These are phyloP conservation scores for Aspergillus flavus DNA, from an alignment of 2,329 filamentous ascomycete species.

Conservation along the genomic window DNA sequence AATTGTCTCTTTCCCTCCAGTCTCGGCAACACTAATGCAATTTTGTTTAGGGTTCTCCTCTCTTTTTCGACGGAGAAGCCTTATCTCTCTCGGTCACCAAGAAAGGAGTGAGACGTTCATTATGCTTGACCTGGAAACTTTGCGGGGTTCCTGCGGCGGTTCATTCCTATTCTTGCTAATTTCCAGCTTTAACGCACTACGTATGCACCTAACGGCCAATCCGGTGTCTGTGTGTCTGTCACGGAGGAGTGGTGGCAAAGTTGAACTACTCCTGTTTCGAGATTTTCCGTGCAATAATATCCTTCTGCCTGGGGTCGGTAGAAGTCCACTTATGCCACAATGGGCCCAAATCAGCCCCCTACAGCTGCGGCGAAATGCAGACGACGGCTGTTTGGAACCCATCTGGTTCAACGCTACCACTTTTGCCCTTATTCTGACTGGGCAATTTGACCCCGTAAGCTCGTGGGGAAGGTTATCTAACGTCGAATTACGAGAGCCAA, in stretches of 20 bases:
- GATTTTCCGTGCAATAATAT: neutral
- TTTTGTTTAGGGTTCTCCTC: neutral
- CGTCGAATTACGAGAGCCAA: neutral
- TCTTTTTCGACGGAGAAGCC: slow-evolving; percentile 3
- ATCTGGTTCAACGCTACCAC: neutral
- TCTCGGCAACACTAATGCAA: slow-evolving; percentile 6
- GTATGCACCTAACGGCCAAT: neutral
- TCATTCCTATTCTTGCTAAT: neutral
- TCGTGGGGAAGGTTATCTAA: neutral
- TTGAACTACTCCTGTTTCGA: slow-evolving; percentile 5
- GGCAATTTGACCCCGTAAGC: neutral
- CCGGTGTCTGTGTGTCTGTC: neutral
- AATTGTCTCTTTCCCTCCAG: neutral
- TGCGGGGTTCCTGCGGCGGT: neutral
- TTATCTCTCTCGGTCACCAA: slow-evolving; percentile 11
- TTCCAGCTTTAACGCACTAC: neutral
- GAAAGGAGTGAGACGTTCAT: slow-evolving; percentile 24
- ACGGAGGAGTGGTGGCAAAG: neutral
- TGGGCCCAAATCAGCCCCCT: slow-evolving; percentile 8
- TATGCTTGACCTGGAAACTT: neutral
- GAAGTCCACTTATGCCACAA: slow-evolving; percentile 2
- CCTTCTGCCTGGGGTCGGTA: neutral
- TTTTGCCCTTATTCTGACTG: neutral
- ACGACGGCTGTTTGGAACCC: neutral
- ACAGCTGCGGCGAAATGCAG: slow-evolving; percentile 5